Evolutionary conservation across 2,329 filamentous ascomycete genomes (phyloP).

Genomic region (Sporothrix variecibatus): DNA sequence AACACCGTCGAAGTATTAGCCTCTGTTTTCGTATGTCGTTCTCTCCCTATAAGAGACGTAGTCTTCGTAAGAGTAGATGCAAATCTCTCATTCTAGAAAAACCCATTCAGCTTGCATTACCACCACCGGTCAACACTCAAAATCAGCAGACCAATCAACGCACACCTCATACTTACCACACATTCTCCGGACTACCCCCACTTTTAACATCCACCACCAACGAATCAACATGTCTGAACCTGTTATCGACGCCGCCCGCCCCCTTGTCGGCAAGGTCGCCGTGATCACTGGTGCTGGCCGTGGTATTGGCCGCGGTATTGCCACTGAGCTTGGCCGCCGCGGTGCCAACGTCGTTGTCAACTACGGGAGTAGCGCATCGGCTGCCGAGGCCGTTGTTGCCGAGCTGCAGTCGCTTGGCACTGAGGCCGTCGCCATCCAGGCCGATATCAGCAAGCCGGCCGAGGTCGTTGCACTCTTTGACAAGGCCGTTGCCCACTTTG

Average conservation of each 20-base stretch:
- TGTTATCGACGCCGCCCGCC: slow-evolving; percentile 27
- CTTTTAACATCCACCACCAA: neutral
- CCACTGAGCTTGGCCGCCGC: slow-evolving; percentile 66
- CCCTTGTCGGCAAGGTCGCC: slow-evolving; percentile 54
- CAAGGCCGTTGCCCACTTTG: slow-evolving; percentile 64
- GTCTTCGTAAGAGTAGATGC: neutral
- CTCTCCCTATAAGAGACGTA: slow-evolving; percentile 14
- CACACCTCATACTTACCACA: neutral
- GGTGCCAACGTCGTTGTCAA: slow-evolving; percentile 68
- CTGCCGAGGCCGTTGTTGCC: slow-evolving; percentile 59
- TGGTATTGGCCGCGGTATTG: slow-evolving; percentile 67
- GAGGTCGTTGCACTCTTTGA: slow-evolving; percentile 65
- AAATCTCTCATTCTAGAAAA: neutral
- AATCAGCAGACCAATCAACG: neutral
- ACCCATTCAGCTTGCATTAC: neutral
- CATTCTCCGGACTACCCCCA: neutral
- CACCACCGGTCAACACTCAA: neutral
- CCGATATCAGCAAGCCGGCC: slow-evolving; percentile 63
- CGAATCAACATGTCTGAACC: neutral
- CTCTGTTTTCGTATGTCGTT: neutral
- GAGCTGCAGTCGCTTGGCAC: slow-evolving; percentile 58
- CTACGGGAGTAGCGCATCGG: slow-evolving; percentile 58
- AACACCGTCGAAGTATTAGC: neutral
- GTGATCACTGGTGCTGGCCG: slow-evolving; percentile 67
- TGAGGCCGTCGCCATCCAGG: slow-evolving; percentile 61